Evolutionary conservation across 495 filamentous ascomycete species (phyloP), one percentile per base, ranked within the genome.

Genomic region (Penicillium paradoxum): DNA sequence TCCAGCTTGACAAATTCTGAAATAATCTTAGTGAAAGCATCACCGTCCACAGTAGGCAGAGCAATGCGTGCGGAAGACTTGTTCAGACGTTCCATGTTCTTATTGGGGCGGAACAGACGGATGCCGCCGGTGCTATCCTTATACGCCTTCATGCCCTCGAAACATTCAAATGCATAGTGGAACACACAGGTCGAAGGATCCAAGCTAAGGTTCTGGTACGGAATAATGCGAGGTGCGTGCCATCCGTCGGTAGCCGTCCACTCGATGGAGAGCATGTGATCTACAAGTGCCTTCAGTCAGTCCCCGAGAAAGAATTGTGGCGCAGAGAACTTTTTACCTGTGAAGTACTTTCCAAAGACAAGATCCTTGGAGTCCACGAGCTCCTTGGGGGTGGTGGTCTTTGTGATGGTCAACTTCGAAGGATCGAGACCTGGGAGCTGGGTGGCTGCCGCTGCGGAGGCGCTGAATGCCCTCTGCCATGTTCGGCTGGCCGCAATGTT

Each of bases 101-200:
- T 90, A 71, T 93, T 85, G 0, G 93, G 93, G n/a, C 93, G 83
- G 80, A 98, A 98, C 18, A 98, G 73, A 15, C 90, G 84, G 53
- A 92, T 81, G 39, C 83, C 63, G 44, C 89, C 89, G 13, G 79
- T 69, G 43, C 70, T 76, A 72, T 93, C 88, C 65, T 87, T 89
- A 78, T 97, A 97, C 30, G 95, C 95, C 74, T 98, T 98, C 91
- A 97, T 95, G 55, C 93, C 93, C 72, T 98, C 93, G 73, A 98
- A 98, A 68, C 85, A 89, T 68, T 91, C 88, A 64, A 97, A 97
- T 34, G 88, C 93, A 71, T 98, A 98, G 80, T 98, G 93, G 74
- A 98, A 91, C 39, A 97, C 93, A 75, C 91, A 97, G 38, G 90
- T 91, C 6, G 93, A 90, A 22, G 93, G 93, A 69, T 97, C 95